These are phyloP conservation scores for Platismatia glauca DNA, from an alignment of 495 filamentous ascomycete genomes.

Conservation along the genomic window DNA sequence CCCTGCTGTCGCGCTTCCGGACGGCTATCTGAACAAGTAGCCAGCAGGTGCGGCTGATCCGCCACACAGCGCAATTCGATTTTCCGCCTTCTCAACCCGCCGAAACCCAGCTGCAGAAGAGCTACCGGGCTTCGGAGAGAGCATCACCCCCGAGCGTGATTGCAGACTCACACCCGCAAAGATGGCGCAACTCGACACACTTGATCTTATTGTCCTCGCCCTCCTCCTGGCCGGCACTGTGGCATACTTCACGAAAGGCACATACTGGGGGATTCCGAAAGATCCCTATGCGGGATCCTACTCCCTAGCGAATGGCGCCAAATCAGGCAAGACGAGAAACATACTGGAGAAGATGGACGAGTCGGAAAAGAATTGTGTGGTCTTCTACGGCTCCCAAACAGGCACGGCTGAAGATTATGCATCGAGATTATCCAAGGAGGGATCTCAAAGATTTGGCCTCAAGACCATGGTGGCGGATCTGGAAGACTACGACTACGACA, in stretches of 20 bases:
- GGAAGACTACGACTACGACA: conserved; percentile 97
- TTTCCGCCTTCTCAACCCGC: too few relatives aligned
- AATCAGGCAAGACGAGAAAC: conserved; percentile 81
- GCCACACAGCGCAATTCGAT: too few relatives aligned
- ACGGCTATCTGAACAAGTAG: too few relatives aligned
- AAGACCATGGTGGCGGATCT: conserved; percentile 98
- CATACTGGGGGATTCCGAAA: conserved; percentile 77
- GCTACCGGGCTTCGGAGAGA: background rate
- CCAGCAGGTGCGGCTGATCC: too few relatives aligned
- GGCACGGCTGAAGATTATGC: conserved; percentile 99
- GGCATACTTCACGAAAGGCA: conserved; percentile 96
- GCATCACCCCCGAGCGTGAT: too few relatives aligned
- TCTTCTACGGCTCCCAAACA: conserved; percentile 98
- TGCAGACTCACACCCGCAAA: conserved; percentile 15
- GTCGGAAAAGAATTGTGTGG: conserved; percentile 89
- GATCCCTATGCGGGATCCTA: conserved; percentile 76
- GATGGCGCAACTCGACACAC: conserved; percentile 94
- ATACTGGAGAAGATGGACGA: conserved; percentile 95
- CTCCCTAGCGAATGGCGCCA: conserved; percentile 57
- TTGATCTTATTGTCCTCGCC: conserved; percentile 86
- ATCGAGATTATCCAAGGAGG: conserved; percentile 94
- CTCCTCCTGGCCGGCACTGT: conserved; percentile 75
- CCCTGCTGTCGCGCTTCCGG: too few relatives aligned
- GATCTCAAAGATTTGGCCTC: conserved; percentile 87
- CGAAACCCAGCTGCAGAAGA: background rate